phyloP scores from a whole-genome alignment of 176 grass and related monocot genomes.

The Panicum miliaceum region DNA sequence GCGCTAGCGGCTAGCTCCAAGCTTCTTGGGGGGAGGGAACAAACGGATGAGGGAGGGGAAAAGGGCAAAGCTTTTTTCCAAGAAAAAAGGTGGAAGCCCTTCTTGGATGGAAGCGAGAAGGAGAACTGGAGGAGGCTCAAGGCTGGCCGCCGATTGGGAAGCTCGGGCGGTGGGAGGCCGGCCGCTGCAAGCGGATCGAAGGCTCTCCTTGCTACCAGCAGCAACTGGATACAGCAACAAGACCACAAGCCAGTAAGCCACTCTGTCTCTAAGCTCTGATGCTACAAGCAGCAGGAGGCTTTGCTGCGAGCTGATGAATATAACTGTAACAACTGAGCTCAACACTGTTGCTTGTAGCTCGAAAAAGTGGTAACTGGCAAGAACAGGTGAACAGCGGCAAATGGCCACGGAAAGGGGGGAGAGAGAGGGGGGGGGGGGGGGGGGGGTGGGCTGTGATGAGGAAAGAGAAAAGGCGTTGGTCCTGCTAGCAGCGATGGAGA shows the following conservation, averaged over 20 bases:
- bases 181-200: background rate
- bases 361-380: background rate
- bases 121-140: background rate
- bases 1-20: background rate
- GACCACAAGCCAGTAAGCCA: background rate
- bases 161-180: background rate
- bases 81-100: background rate
- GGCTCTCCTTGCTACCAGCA: background rate
- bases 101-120: background rate
- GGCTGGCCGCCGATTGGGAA: background rate
- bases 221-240: background rate
- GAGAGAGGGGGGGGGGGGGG: no score
- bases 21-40: background rate
- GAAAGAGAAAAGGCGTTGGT: no score
- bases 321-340: background rate
- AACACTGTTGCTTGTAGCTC: background rate
- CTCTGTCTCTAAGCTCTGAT: background rate
- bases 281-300: background rate
- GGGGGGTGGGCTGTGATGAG: no score
- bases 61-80: background rate
- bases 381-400: conserved; percentile 16
- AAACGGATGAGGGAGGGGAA: background rate
- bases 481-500: no score
- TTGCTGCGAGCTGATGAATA: background rate
- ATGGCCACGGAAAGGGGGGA: background rate